Conservation (phyloP, 495 filamentous ascomycete genomes). For the Tuber borchii region DNA sequence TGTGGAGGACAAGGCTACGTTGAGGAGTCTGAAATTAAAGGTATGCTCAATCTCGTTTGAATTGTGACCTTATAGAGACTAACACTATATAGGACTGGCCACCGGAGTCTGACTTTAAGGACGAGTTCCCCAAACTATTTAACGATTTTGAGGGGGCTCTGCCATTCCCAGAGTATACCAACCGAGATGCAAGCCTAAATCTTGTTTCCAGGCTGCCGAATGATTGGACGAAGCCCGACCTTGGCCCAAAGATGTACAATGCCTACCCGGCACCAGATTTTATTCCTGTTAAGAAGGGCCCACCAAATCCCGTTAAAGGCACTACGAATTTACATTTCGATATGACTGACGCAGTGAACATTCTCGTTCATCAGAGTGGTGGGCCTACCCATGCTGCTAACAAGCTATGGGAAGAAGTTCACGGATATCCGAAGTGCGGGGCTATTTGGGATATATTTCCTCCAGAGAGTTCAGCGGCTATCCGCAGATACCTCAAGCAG, state of each 20-base stretch:
- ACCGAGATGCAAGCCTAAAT: conserved; percentile 34
- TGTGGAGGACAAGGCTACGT: neutral
- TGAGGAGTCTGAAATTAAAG: neutral
- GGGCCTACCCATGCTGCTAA: conserved; percentile 22
- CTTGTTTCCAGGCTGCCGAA: conserved; percentile 34
- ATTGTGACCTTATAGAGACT: conserved; percentile 4
- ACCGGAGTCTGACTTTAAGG: conserved; percentile 35
- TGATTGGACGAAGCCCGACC: conserved; percentile 33
- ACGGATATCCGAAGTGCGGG: conserved; percentile 30
- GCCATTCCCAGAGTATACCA: conserved; percentile 39
- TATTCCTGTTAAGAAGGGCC: conserved; percentile 11
- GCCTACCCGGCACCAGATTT: conserved; percentile 40
- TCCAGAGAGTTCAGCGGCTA: conserved; percentile 19
- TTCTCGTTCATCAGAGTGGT: conserved; percentile 40
- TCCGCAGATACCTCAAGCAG: conserved; percentile 38
- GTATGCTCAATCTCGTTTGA: neutral
- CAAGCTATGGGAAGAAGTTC: neutral
- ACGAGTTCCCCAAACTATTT: conserved; percentile 39
- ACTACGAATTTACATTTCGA: conserved; percentile 43
- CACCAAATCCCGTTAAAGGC: conserved; percentile 18
- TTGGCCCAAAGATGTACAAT: conserved; percentile 43
- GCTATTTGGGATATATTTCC: conserved; percentile 45
- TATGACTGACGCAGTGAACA: conserved; percentile 43
- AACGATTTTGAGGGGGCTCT: conserved; percentile 41
- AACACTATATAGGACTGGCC: conserved; percentile 42